A percentile compares a stretch with the other conserved stretches of the same genome.
Conservation (phyloP, 78 protist genomes). For the Diacronema lutheri region DNA sequence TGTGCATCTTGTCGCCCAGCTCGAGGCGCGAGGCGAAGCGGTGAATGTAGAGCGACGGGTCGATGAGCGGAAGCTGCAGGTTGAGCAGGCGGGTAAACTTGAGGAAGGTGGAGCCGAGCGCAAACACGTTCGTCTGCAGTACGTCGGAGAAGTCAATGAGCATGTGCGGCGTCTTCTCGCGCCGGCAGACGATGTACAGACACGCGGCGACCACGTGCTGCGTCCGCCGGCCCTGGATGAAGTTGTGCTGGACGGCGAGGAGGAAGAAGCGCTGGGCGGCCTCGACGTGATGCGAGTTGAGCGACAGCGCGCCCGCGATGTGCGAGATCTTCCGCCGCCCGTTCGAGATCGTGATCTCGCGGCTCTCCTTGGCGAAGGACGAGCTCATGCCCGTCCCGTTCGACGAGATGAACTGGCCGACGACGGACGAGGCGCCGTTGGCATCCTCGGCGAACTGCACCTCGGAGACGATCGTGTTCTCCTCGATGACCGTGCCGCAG, state of each 20-base stretch:
- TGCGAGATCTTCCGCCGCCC: conserved; percentile 29
- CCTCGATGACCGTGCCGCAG: conserved; percentile 42
- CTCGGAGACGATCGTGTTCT: conserved; percentile 45
- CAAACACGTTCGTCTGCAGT: conserved; percentile 69
- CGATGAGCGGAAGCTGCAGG: conserved; percentile 63
- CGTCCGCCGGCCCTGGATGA: conserved; percentile 53
- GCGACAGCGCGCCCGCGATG: conserved; percentile 23
- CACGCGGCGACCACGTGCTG: conserved; percentile 80
- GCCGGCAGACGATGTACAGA: conserved; percentile 79
- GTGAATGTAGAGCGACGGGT: conserved; percentile 85
- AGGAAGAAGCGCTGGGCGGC: conserved; percentile 40
- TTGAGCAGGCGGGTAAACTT: conserved; percentile 31
- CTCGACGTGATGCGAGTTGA: conserved; percentile 35
- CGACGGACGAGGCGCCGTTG: conserved; percentile 36
- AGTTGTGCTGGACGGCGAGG: conserved; percentile 52
- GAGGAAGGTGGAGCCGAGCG: conserved; percentile 55
- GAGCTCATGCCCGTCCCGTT: conserved; percentile 19
- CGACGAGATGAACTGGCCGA: conserved; percentile 42
- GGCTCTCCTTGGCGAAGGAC: conserved; percentile 19
- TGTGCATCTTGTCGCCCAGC: conserved; percentile 66
- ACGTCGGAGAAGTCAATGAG: conserved; percentile 85
- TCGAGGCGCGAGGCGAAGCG: conserved; percentile 83
- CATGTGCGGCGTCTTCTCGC: conserved; percentile 48
- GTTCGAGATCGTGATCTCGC: conserved; percentile 43
- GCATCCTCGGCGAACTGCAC: conserved; percentile 23